Base-by-base conservation (phyloP, 139 green algal species). In the Chloropicon primus region DNA sequence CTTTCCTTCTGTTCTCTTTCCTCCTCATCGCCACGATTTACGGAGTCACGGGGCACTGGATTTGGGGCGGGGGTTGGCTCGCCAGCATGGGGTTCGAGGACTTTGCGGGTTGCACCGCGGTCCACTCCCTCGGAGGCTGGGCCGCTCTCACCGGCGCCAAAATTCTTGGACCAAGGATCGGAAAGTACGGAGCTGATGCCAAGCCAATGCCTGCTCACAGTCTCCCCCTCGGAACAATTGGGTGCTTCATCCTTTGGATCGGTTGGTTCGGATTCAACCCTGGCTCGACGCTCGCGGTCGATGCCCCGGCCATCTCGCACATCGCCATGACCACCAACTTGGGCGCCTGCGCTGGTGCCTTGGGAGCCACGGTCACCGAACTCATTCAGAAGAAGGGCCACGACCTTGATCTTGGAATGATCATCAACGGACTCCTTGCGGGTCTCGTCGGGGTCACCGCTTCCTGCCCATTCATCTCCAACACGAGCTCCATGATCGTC, bases 221-320 rank as follows among this genome's bases (percentile, higher is more conserved):
- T n/a, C 53, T 85, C 23, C 82, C 81, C 25, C 86, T 91, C n/a
- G 89, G 84, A 75, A 72, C 87, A 5, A 78, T 91, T 71, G 88
- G 88, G 26, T 88, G 83, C 23, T 87, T 93, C 82, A 78, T 97
- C 53, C 87, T 97, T 53, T 97, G 93, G 93, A 95, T 97, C 77
- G 92, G 92, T 74, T 97, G 92, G 91, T 89, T 85, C 72, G 84
- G 85, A 23, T 88, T 88, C 82, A 88, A 88, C 85, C 80, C 82
- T 0, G 82, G 82, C 73, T 91, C 87, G 21, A 84, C 83, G 24
- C 73, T 88, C 1, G 78, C 80, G 10, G 41, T 62, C 10, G 41
- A 62, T 62, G 41, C 41, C 41, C 41, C 41, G 17, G 41, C 41
- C 41, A 62, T 62, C 41, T 62, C 41, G 5, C 41, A 62, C 41